Conservation (phyloP, 805 yeast species). For the Scheffersomyces ergatensis region DNA sequence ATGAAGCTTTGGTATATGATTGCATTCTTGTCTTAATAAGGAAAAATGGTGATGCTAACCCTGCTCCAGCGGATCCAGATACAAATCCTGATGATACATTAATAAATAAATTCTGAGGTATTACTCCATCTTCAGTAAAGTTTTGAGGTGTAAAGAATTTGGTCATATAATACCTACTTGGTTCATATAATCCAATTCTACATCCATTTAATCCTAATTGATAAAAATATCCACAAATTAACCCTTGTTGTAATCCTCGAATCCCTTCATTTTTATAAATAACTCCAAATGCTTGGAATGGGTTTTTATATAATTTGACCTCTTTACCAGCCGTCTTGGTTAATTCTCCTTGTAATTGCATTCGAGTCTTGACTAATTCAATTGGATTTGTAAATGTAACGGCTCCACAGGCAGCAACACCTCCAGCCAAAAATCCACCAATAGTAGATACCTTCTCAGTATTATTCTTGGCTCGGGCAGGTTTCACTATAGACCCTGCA, state of each 20-base stretch:
- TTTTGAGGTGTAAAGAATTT: constrained; percentile 46
- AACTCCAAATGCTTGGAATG: constrained; percentile 75
- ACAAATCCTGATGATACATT: constrained; percentile 78
- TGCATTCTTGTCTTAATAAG: constrained; percentile 96
- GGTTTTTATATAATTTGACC: constrained; percentile 67
- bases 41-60: constrained; percentile 87
- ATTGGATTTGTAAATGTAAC: constrained; percentile 96
- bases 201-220: constrained; percentile 93
- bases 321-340: constrained; percentile 48
- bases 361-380: constrained; percentile 89
- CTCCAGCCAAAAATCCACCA: constrained; percentile 90
- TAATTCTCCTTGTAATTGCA: constrained; percentile 96
- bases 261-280: constrained; percentile 82
- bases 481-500: no score
- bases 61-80: constrained; percentile 88
- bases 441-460: constrained; percentile 60
- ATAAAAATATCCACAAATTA: constrained; percentile 83
- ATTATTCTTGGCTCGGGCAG: constrained; percentile 19
- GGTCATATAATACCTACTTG: constrained; percentile 64
- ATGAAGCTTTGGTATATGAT: constrained; percentile 64
- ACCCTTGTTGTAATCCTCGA: constrained; percentile 85
- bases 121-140: constrained; percentile 40
- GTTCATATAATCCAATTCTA: constrained; percentile 92
- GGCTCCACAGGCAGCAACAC: constrained; percentile 95
- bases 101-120: constrained; percentile 44